A percentile compares a stretch with the other conserved stretches of the same genome.
Evolutionary conservation across 148 eudicot genomes (phyloP).

Genomic region (Amaranthus palmeri): DNA sequence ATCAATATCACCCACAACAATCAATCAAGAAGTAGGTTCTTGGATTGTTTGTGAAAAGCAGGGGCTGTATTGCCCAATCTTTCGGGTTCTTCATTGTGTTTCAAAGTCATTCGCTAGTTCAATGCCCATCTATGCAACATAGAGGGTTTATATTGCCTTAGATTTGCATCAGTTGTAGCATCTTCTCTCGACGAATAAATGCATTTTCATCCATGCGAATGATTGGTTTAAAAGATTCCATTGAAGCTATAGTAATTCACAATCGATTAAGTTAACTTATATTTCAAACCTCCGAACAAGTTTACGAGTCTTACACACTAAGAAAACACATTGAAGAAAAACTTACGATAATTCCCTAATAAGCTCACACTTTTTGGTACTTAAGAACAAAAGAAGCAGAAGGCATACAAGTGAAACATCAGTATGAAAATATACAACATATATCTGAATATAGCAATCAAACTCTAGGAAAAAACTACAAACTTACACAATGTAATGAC

Average conservation of each 20-base stretch:
- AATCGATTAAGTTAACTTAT: background rate
- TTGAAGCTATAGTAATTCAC: background rate
- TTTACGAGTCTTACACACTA: background rate
- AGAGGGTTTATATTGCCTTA: no score
- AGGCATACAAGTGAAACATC: background rate
- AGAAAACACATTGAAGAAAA: background rate
- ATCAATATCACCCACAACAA: no score
- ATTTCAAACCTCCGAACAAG: background rate
- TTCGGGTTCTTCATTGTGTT: no score
- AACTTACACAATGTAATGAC: no score
- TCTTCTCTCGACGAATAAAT: conserved; percentile 16
- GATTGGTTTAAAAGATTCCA: background rate
- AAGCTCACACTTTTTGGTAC: background rate
- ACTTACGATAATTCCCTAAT: background rate
- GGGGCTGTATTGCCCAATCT: no score
- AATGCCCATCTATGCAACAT: no score
- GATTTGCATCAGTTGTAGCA: no score
- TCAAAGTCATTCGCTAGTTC: no score
- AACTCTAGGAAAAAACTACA: no score
- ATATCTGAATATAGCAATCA: background rate
- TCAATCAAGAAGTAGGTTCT: no score
- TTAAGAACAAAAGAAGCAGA: background rate
- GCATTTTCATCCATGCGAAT: conserved; percentile 20
- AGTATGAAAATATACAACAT: background rate
- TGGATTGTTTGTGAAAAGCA: no score